These are phyloP conservation scores for Quercus lobata DNA, from an alignment of 331 rosid species.

Conservation along the genomic window DNA sequence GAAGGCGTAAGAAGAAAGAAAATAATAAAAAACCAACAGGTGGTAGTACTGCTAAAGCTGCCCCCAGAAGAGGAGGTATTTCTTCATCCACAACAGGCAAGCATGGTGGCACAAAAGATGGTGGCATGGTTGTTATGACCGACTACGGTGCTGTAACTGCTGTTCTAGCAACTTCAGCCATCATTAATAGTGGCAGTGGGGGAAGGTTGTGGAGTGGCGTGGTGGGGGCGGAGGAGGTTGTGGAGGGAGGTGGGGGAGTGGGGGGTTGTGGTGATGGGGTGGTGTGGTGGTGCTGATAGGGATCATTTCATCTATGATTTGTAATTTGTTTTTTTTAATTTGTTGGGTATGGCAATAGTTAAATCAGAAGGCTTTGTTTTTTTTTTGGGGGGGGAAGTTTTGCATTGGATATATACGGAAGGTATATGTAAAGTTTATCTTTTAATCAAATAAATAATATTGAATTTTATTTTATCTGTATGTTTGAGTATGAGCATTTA, in stretches of 20 bases:
- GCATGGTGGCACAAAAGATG: neutral
- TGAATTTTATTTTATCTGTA: too few species aligned
- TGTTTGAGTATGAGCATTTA: too few species aligned
- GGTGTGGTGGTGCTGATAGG: neutral
- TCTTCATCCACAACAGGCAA: too few species aligned
- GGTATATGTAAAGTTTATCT: too few species aligned
- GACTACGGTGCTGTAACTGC: neutral
- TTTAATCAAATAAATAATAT: too few species aligned
- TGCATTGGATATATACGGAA: too few species aligned
- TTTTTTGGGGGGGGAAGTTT: too few species aligned
- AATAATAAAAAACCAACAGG: neutral
- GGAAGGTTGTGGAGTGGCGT: neutral
- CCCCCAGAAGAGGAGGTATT: neutral
- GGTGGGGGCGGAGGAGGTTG: neutral
- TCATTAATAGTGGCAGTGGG: neutral
- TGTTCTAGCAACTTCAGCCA: too few species aligned
- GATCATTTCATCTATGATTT: neutral
- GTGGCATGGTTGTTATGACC: slow-evolving; percentile 1
- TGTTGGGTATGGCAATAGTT: too few species aligned
- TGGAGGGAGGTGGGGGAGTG: neutral
- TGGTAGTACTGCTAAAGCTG: neutral
- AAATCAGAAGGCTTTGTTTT: too few species aligned
- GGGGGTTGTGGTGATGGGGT: too few species aligned
- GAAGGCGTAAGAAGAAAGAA: neutral
- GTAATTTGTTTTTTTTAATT: too few species aligned